Base-by-base conservation (phyloP, 2,329 filamentous ascomycete genomes). In the Chaetomium globosum region DNA sequence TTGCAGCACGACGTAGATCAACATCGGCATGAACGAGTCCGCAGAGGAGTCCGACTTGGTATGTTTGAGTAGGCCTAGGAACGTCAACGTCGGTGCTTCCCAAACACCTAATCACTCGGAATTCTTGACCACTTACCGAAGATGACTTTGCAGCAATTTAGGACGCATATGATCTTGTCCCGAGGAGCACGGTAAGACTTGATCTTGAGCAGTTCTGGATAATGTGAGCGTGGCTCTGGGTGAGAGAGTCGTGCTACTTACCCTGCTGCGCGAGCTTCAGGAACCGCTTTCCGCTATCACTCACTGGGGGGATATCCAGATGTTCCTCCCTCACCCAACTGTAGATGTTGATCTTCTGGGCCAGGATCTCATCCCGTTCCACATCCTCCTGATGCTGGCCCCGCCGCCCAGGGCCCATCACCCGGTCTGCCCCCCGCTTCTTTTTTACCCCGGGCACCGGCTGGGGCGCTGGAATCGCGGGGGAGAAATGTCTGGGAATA, bases 61-160 rank as follows among this genome's bases (percentile, higher is more conserved):
- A 75, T 97, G 96, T 70, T 94, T 93, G 60, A 99, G 81, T 57
- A 97, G 87, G 21, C 94, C 90, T 91, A 62, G 19, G 9, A n/a
- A 6, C 30, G n/a, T 61, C 12, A 60, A 39, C 39, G n/a, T 1
- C 1, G 3, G 13, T 33, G 26, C 2, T 9, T n/a, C n/a, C 26
- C 8, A 4, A 8, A 3, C 31, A 6, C 3, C 3, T 1, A 19
- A 4, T 8, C 10, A 4, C 10, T 5, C 31, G 5, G 6, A 2
- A 7, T 19, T n/a, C 30, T 5, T 21, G 30, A n/a, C 5, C 23
- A 72, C 83, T 71, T 77, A 92, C 91, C 95, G 77, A 99, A 98
- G 69, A 99, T 98, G 68, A 99, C 96, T 79, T 99, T 99, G 85
- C 95, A 99, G 80, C 93, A 97, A 78, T 99, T 99, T 63, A 99